Evolutionary conservation across 495 filamentous ascomycete genomes (phyloP), one percentile per base, ranked within the genome.

Genomic region (Aspergillus hancockii): DNA sequence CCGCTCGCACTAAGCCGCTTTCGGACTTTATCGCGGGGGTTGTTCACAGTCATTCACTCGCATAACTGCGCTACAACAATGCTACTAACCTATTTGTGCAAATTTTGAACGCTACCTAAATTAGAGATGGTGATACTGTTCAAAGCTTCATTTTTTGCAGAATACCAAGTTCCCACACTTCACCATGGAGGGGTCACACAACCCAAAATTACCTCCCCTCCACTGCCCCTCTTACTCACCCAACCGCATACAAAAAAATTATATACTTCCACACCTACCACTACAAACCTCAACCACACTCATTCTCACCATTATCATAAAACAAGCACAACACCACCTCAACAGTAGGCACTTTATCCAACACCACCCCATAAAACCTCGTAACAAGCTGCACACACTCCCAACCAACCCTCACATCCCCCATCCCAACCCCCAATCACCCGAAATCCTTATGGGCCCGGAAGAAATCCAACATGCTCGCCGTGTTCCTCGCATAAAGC

Each of bases 371-470:
- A 58, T 69, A 75, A 54, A 77, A 79, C 31, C 62, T 54, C 18
- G 74, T 72, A 19, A 77, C 69, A 49, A 74, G 55, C 62, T 72
- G 67, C 36, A 75, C 69, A 69, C 72, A 71, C 51, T 75, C 69
- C 68, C 70, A 71, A 49, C 75, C 63, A 40, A 72, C 59, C 66
- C 84, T 70, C 0, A 81, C 78, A 67, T 86, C 82, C 50, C 80
- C 72, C 63, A 67, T 67, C 7, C 75, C 70, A 0, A 85, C 67
- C 0, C 83, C 83, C 32, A 86, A 66, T 69, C 68, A 75, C 4
- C 58, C 49, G 58, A 85, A 83, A 55, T 83, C 82, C 58, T 69
- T 73, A 55, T 85, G 82, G n/a, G 78, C 77, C 21, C 54, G 59
- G 56, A 83, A 80, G 25, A 79, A 31, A 41, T 74, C 74, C 58